These are phyloP conservation scores for Shiraia bambusicola DNA, from an alignment of 2,329 filamentous ascomycete genomes.

Conservation along the genomic window DNA sequence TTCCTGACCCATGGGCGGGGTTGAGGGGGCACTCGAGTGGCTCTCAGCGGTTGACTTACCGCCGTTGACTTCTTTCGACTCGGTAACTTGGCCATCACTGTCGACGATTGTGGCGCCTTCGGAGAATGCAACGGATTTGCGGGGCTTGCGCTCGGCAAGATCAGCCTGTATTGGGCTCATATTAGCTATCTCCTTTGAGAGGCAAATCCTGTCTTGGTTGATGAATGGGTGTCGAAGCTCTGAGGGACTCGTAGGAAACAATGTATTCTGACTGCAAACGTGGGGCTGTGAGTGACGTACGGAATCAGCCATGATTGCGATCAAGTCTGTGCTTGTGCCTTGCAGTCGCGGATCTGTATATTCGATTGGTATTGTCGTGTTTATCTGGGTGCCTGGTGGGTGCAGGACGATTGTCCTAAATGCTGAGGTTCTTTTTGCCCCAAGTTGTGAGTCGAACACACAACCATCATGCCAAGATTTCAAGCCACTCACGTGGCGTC, in stretches of 20 bases:
- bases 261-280: constrained; percentile 26
- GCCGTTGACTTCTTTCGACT: constrained; percentile 69
- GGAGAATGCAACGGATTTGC: constrained; percentile 93
- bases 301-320: constrained; percentile 56
- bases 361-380: constrained; percentile 1
- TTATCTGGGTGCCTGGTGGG: constrained; percentile 1
- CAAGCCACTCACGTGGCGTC: constrained; percentile 13
- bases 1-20: constrained; percentile 20
- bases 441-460: constrained; percentile 21
- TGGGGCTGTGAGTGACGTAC: constrained; percentile 37
- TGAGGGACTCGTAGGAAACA: constrained; percentile 4
- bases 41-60: constrained; percentile 79
- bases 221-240: neutral
- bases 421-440: constrained; percentile 8
- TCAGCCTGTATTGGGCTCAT: constrained; percentile 43
- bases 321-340: constrained; percentile 16
- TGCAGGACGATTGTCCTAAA: neutral
- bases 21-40: constrained; percentile 51
- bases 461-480: constrained; percentile 16
- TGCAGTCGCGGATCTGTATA: no score
- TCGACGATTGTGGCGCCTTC: constrained; percentile 86
- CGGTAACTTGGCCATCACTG: constrained; percentile 81
- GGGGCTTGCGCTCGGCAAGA: constrained; percentile 65
- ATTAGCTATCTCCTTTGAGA: constrained; percentile 20
- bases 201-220: neutral